Conservation (phyloP, 495 filamentous ascomycete species). For the Oidiodendron maius region DNA sequence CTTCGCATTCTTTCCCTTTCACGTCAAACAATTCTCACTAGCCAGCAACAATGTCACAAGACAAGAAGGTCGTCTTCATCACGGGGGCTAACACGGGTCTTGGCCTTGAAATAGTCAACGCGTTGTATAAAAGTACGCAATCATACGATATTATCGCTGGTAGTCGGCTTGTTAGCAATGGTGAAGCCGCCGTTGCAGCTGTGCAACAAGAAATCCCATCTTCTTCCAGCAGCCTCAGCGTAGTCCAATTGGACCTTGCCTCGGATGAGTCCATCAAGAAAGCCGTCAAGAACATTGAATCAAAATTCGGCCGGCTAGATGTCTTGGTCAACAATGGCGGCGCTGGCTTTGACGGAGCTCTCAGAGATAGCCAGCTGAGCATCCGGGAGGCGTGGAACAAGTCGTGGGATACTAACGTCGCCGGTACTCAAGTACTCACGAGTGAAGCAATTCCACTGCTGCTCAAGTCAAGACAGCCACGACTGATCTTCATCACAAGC, state of each 20-base stretch:
- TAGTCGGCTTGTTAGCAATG: slow-evolving; percentile 35
- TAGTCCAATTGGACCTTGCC: slow-evolving; percentile 42
- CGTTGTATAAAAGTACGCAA: slow-evolving; percentile 31
- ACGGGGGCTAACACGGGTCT: slow-evolving; percentile 44
- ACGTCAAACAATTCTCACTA: slow-evolving; percentile 7
- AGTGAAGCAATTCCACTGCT: slow-evolving; percentile 36
- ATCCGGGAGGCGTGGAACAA: slow-evolving; percentile 40
- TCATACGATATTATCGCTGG: slow-evolving; percentile 43
- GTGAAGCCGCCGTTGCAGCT: slow-evolving; percentile 30
- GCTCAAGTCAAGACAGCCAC: slow-evolving; percentile 33
- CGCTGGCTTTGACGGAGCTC: slow-evolving; percentile 18
- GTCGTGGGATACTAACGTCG: slow-evolving; percentile 51
- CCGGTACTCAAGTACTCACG: slow-evolving; percentile 43
- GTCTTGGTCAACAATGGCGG: slow-evolving; percentile 57
- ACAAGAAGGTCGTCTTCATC: slow-evolving; percentile 29
- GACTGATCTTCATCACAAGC: slow-evolving; percentile 43
- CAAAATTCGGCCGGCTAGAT: slow-evolving; percentile 38
- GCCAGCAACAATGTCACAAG: slow-evolving; percentile 5
- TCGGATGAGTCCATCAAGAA: slow-evolving; percentile 35
- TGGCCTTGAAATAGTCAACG: slow-evolving; percentile 40
- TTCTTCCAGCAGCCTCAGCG: slow-evolving; percentile 29
- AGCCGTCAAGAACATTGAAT: slow-evolving; percentile 28
- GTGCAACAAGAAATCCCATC: slow-evolving; percentile 30
- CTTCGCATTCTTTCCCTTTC: slow-evolving; percentile 3
- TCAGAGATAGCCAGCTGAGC: slow-evolving; percentile 4